Conservation (phyloP, 73 alveolate species). For the Tetrahymena borealis region DNA sequence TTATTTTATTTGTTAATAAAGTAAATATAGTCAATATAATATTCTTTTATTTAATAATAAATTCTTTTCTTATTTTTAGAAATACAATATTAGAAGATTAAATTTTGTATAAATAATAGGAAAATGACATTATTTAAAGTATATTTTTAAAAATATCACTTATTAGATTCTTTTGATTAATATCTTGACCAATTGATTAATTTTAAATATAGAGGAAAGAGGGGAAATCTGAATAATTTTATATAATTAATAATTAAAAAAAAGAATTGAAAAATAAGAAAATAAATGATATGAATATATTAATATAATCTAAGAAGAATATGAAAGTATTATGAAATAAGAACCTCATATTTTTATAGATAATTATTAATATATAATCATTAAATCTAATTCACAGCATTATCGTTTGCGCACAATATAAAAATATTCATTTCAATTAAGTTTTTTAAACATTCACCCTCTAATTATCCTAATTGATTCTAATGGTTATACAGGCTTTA, state of each 20-base stretch:
- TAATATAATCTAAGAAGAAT: background rate
- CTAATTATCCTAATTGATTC: background rate
- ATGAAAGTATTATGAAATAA: background rate
- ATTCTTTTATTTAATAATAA: no score
- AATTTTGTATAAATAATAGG: no score
- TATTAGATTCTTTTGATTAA: no score
- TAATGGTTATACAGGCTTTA: background rate
- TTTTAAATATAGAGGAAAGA: no score
- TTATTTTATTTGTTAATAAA: no score
- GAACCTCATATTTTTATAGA: background rate
- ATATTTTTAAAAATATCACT: no score
- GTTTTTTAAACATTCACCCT: background rate
- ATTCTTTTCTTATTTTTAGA: no score
- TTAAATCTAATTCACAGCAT: background rate
- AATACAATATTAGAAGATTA: no score
- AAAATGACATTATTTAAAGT: no score
- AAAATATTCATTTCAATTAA: background rate
- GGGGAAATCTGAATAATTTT: background rate
- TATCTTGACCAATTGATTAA: no score
- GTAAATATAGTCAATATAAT: no score
- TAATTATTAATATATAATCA: background rate
- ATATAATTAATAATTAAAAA: background rate
- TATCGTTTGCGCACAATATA: background rate
- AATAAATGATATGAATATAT: background rate
- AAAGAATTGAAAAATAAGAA: background rate